Conservation (phyloP, 257 asterid genomes). For the Solanum appendiculatum region DNA sequence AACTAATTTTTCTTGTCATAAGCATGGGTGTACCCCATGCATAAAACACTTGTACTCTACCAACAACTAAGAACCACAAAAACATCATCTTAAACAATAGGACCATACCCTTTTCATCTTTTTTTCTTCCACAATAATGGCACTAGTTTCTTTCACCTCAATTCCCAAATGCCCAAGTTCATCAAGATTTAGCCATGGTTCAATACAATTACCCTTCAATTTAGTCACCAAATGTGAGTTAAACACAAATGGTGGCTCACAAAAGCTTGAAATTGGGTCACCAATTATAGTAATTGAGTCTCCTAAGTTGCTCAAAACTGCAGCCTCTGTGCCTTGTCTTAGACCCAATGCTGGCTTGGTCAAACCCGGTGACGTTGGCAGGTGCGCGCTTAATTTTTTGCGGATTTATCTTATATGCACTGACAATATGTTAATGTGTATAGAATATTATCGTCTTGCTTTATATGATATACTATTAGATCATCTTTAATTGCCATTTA, state of each 20-base stretch:
- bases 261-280: conserved; percentile 53
- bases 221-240: conserved; percentile 20
- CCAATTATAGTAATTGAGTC: conserved; percentile 65
- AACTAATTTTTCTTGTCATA: background rate
- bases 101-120: background rate
- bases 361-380: conserved; percentile 83
- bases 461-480: background rate
- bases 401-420: background rate
- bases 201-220: conserved; percentile 4
- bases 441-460: background rate
- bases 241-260: conserved; percentile 1
- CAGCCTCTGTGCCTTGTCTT: conserved; percentile 78
- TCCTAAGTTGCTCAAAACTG: conserved; percentile 63
- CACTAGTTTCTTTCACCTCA: conserved; percentile 17
- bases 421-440: background rate
- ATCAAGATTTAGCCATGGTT: background rate
- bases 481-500: background rate
- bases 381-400: conserved; percentile 17
- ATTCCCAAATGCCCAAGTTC: conserved; percentile 5
- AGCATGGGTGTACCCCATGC: background rate
- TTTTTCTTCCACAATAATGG: conserved; percentile 8
- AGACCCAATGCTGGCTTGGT: conserved; percentile 58
- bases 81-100: background rate
- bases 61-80: conserved; percentile 8
- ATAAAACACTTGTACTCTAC: background rate